Conservation (phyloP, 495 filamentous ascomycete genomes). For the Lentithecium fluviatile region DNA sequence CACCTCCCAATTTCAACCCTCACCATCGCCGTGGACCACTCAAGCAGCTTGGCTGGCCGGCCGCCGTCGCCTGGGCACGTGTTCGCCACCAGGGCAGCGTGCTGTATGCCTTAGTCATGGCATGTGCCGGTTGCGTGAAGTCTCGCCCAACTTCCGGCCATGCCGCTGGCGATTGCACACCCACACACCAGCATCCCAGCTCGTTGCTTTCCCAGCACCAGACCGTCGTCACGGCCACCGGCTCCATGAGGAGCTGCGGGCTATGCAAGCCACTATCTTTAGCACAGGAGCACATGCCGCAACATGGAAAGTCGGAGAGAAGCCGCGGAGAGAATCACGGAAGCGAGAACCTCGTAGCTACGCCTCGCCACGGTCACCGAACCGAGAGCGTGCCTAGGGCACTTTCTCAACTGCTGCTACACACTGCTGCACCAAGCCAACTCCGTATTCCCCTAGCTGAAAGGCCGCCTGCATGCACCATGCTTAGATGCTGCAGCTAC, state of each 20-base stretch:
- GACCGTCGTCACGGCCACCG: not conserved
- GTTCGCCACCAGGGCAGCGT: not conserved
- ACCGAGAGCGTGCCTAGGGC: no score
- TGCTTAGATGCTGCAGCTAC: no score
- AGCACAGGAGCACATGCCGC: not conserved
- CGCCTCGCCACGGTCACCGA: no score
- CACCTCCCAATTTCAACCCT: not conserved
- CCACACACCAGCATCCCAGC: not conserved
- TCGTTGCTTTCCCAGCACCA: not conserved
- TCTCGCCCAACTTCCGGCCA: no score
- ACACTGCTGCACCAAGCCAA: no score
- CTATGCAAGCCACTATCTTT: slow-evolving; percentile 2
- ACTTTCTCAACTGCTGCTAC: no score
- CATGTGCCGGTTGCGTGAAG: not conserved
- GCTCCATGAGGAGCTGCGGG: not conserved
- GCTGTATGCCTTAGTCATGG: not conserved
- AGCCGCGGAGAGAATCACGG: no score
- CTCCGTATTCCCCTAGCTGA: no score
- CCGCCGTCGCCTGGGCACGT: not conserved
- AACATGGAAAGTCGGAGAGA: not conserved
- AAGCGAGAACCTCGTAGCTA: no score
- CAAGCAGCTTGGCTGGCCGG: not conserved
- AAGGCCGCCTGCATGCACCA: no score
- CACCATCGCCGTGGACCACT: not conserved
- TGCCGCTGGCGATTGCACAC: no score